A percentile compares a stretch with the other conserved stretches of the same genome.
Conservation (phyloP, 441 rosid genomes). For the Erodium trifolium region DNA sequence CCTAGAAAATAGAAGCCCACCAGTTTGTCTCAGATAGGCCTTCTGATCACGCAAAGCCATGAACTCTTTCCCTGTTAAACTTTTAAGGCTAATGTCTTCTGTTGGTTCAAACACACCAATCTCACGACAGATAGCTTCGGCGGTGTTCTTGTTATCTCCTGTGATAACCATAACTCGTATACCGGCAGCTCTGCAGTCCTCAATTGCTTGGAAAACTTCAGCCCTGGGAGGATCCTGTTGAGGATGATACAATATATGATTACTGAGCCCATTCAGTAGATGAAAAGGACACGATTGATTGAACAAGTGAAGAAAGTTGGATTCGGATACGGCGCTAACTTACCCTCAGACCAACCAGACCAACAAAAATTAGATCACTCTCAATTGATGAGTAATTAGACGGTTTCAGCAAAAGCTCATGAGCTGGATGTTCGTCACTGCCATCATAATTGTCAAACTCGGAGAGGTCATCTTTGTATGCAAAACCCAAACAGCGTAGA, state of each 20-base stretch:
- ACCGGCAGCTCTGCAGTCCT: slow-evolving; percentile 92
- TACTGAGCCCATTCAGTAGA: neutral
- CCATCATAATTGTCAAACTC: slow-evolving; percentile 39
- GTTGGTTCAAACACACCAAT: slow-evolving; percentile 68
- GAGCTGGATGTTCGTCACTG: slow-evolving; percentile 64
- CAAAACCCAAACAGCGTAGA: slow-evolving; percentile 41
- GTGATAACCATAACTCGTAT: slow-evolving; percentile 96
- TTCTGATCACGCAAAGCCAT: slow-evolving; percentile 55
- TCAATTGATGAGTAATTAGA: slow-evolving; percentile 69
- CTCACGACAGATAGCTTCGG: slow-evolving; percentile 92
- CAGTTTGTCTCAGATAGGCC: slow-evolving; percentile 54
- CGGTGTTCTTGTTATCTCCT: slow-evolving; percentile 90
- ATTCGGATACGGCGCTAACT: slow-evolving; percentile 18
- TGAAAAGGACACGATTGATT: neutral
- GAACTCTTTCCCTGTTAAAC: slow-evolving; percentile 79
- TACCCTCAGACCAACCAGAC: slow-evolving; percentile 82
- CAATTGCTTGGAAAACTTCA: slow-evolving; percentile 86
- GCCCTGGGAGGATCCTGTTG: slow-evolving; percentile 89
- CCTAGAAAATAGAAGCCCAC: slow-evolving; percentile 82
- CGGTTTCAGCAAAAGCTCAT: slow-evolving; percentile 64
- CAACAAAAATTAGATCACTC: slow-evolving; percentile 65
- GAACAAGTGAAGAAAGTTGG: neutral
- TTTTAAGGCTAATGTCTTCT: slow-evolving; percentile 58
- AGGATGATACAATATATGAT: slow-evolving; percentile 7
- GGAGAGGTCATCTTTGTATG: slow-evolving; percentile 35